phyloP scores from a whole-genome alignment of 2,329 filamentous ascomycete genomes.

The Aaosphaeria arxii region DNA sequence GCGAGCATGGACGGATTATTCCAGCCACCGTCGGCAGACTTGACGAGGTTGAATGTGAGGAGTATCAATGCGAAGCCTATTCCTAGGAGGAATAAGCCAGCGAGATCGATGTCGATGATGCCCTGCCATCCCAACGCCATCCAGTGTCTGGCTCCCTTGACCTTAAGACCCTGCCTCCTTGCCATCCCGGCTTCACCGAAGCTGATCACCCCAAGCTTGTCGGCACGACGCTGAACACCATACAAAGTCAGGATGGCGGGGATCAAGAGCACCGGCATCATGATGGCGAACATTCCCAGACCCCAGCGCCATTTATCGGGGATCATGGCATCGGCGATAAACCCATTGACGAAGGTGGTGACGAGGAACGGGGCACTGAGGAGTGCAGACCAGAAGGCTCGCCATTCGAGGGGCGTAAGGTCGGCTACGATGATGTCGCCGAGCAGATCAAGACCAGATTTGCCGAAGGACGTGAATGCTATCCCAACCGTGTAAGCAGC shows the following conservation, averaged over 20 bases:
- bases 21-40: conserved; percentile 12
- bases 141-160: neutral
- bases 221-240: conserved; percentile 13
- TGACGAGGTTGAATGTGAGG: neutral
- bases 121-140: neutral
- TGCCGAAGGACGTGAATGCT: conserved; percentile 23
- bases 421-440: conserved; percentile 28
- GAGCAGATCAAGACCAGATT: conserved; percentile 25
- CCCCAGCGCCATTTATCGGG: conserved; percentile 31
- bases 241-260: conserved; percentile 26
- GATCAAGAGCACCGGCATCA: conserved; percentile 15
- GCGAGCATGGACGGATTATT: conserved; percentile 14
- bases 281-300: conserved; percentile 23
- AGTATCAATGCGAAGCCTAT: neutral
- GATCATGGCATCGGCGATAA: conserved; percentile 40
- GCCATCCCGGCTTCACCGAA: conserved; percentile 11
- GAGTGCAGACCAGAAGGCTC: conserved; percentile 20
- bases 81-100: neutral
- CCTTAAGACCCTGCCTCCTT: conserved; percentile 1
- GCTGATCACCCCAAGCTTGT: conserved; percentile 14
- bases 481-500: conserved; percentile 22
- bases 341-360: conserved; percentile 42
- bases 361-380: conserved; percentile 34
- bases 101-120: neutral
- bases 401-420: conserved; percentile 25